These are phyloP conservation scores for Breynia disticha DNA, from an alignment of 441 rosid genomes.

Conservation along the genomic window DNA sequence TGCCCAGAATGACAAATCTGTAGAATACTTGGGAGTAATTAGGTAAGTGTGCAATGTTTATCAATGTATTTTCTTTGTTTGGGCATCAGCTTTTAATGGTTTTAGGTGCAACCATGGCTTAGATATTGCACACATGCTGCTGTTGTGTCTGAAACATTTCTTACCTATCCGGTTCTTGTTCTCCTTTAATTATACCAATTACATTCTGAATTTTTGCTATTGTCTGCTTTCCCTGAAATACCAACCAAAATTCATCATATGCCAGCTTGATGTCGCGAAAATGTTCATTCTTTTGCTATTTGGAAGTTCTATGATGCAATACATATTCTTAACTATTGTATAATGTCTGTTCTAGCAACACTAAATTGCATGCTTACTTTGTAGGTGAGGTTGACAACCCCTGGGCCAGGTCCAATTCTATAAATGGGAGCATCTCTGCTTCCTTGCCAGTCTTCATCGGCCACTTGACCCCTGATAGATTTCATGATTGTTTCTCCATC, in stretches of 20 bases:
- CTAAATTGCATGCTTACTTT: conserved; percentile 48
- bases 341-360: too few species aligned
- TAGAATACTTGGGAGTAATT: conserved; percentile 1
- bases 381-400: conserved; percentile 51
- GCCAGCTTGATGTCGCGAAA: not conserved
- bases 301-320: not conserved
- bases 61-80: not conserved
- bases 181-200: conserved; percentile 66
- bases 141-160: too few species aligned
- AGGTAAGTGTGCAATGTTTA: not conserved
- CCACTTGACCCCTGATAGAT: conserved; percentile 44
- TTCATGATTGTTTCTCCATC: conserved; percentile 62
- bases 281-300: not conserved
- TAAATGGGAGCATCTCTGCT: conserved; percentile 45
- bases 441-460: conserved; percentile 58
- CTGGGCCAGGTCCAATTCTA: conserved; percentile 72
- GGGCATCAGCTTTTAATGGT: too few species aligned
- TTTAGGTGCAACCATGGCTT: too few species aligned
- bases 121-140: too few species aligned
- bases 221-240: conserved; percentile 51
- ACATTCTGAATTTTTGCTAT: conserved; percentile 66
- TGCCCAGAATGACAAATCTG: conserved; percentile 70
- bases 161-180: too few species aligned
- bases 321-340: too few species aligned
- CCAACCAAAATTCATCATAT: conserved; percentile 5